A percentile compares a stretch with the other conserved stretches of the same genome.
phyloP scores from a whole-genome alignment of 495 filamentous ascomycete genomes.

The Wilcoxina mikolae region DNA sequence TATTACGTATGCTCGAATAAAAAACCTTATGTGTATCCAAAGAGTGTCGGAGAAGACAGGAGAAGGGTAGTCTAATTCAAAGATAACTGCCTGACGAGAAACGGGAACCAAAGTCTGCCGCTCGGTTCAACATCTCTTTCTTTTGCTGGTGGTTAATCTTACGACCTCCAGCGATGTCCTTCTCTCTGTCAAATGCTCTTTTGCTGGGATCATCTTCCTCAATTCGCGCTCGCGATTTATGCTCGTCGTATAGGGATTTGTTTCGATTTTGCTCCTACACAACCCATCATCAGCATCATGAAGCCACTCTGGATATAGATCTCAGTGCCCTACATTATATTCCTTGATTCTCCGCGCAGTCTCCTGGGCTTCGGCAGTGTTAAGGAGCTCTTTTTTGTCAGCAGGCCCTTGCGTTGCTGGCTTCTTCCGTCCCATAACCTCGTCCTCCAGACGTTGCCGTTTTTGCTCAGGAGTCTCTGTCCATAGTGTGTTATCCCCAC shows the following conservation, averaged over 20 bases:
- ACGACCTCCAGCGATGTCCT: constrained; percentile 71
- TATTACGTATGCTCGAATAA: too few species aligned
- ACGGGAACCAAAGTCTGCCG: constrained; percentile 65
- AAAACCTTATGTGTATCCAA: too few species aligned
- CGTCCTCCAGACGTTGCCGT: constrained; percentile 59
- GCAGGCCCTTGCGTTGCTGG: constrained; percentile 28
- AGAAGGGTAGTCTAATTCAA: too few species aligned
- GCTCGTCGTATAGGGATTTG: constrained; percentile 49
- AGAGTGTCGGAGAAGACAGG: too few species aligned
- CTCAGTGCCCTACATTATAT: constrained; percentile 37
- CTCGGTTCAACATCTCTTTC: constrained; percentile 63
- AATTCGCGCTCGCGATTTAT: constrained; percentile 33
- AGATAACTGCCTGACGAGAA: constrained; percentile 71
- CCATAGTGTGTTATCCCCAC: constrained; percentile 53
- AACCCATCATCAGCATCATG: constrained; percentile 4
- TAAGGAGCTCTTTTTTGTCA: constrained; percentile 17
- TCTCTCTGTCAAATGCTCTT: constrained; percentile 80
- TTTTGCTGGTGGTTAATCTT: constrained; percentile 60
- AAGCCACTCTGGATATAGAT: neutral
- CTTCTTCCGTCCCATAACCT: constrained; percentile 61
- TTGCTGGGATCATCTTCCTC: constrained; percentile 84
- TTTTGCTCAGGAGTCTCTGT: constrained; percentile 87
- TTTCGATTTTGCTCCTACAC: constrained; percentile 46
- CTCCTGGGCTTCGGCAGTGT: constrained; percentile 34
- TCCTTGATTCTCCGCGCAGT: constrained; percentile 42